A percentile compares a stretch with the other conserved stretches of the same genome.
Conservation (phyloP, 2,329 filamentous ascomycete species). For the Remersonia thermophila region DNA sequence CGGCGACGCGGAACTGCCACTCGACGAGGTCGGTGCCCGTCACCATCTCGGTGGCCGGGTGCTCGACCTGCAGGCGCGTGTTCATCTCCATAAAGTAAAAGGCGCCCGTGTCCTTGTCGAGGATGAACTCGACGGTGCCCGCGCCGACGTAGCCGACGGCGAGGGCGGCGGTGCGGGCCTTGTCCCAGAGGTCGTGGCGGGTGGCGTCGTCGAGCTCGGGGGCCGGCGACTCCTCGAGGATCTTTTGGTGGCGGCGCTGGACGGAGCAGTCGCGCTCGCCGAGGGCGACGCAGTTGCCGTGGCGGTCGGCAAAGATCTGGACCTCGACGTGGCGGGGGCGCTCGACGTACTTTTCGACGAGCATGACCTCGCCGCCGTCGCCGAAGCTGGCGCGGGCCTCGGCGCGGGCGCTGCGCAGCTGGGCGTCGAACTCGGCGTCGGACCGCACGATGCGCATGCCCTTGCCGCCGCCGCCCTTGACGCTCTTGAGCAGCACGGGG, state of each 20-base stretch:
- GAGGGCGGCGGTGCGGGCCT: conserved; percentile 52
- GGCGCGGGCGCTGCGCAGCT: conserved; percentile 60
- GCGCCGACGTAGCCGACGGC: conserved; percentile 82
- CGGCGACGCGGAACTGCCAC: conserved; percentile 79
- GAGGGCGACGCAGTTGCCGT: conserved; percentile 68
- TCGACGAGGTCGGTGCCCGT: conserved; percentile 68
- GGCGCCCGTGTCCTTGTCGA: conserved; percentile 67
- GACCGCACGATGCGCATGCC: conserved; percentile 65
- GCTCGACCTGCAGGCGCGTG: conserved; percentile 88
- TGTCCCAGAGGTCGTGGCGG: conserved; percentile 50
- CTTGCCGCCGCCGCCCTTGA: conserved; percentile 71
- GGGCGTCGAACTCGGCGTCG: conserved; percentile 55
- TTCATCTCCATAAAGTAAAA: conserved; percentile 82
- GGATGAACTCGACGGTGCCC: conserved; percentile 82
- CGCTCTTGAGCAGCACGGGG: conserved; percentile 68
- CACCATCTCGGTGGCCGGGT: conserved; percentile 72
- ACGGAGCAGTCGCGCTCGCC: conserved; percentile 83
- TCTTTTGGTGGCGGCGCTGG: conserved; percentile 79
- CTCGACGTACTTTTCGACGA: conserved; percentile 74
- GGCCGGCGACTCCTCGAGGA: conserved; percentile 79
- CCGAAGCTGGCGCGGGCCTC: conserved; percentile 72
- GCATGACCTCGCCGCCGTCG: conserved; percentile 64
- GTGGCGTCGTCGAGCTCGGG: conserved; percentile 50
- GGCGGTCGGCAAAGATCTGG: conserved; percentile 75
- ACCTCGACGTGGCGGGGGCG: conserved; percentile 78